Conservation (phyloP, 2,329 filamentous ascomycete genomes). For the Pseudogymnoascus sp. region DNA sequence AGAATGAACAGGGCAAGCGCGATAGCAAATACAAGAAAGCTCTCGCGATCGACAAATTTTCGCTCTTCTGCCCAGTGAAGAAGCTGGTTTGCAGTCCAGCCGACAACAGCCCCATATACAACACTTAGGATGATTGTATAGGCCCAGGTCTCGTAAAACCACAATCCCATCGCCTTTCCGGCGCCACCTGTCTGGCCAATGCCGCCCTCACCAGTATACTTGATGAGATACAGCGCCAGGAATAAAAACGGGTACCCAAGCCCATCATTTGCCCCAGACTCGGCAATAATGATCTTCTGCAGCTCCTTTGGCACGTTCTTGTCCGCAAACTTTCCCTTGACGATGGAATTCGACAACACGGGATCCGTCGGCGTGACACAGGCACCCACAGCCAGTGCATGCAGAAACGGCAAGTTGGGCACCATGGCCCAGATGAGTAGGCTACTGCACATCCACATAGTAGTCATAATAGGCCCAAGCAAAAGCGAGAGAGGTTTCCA, state of each 20-base stretch:
- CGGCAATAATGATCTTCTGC: constrained; percentile 67
- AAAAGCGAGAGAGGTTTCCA: constrained; percentile 66
- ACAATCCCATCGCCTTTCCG: constrained; percentile 60
- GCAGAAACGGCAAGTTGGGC: constrained; percentile 62
- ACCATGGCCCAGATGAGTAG: constrained; percentile 68
- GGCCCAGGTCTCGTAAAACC: constrained; percentile 76
- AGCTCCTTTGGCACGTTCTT: constrained; percentile 73
- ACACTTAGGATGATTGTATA: constrained; percentile 74
- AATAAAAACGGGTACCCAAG: constrained; percentile 83
- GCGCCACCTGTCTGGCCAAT: constrained; percentile 48
- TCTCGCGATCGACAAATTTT: constrained; percentile 26
- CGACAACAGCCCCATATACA: constrained; percentile 66
- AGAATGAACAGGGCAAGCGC: constrained; percentile 75
- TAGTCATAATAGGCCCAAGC: constrained; percentile 71
- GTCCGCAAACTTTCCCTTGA: constrained; percentile 85
- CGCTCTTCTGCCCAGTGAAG: constrained; percentile 64
- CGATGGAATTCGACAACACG: constrained; percentile 78
- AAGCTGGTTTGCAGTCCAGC: constrained; percentile 73
- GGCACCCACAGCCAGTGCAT: constrained; percentile 69
- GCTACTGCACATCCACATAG: constrained; percentile 75
- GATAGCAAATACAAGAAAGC: constrained; percentile 46
- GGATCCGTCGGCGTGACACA: constrained; percentile 86
- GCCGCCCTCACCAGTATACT: constrained; percentile 56
- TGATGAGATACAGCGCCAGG: constrained; percentile 74
- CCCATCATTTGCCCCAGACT: constrained; percentile 81